Conservation (phyloP, 495 filamentous ascomycete genomes). For the Aspergillus sparsus region DNA sequence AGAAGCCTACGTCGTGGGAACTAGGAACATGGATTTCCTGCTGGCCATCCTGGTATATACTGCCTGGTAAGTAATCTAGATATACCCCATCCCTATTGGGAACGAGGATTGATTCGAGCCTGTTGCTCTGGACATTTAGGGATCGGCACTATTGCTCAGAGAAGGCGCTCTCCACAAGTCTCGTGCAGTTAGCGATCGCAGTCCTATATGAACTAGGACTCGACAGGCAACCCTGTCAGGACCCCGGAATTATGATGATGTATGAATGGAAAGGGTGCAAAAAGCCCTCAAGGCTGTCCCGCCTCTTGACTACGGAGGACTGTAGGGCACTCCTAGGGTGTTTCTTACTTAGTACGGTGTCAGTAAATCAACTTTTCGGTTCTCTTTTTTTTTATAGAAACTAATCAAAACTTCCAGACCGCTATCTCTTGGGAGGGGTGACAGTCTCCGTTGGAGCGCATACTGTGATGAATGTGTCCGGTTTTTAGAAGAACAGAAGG, state of each 20-base stretch:
- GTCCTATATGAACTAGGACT: constrained; percentile 15
- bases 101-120: background rate
- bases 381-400: background rate
- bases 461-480: constrained; percentile 10
- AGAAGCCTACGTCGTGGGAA: constrained; percentile 7
- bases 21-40: constrained; percentile 11
- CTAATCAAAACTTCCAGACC: background rate
- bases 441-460: constrained; percentile 6
- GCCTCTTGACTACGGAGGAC: background rate
- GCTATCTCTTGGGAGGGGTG: background rate
- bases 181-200: constrained; percentile 8
- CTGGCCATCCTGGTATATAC: constrained; percentile 9
- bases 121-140: background rate
- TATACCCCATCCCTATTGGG: background rate
- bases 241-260: constrained; percentile 1
- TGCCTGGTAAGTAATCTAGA: constrained; percentile 6
- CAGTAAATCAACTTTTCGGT: background rate
- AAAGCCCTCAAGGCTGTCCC: background rate
- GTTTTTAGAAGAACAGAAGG: constrained; percentile 3
- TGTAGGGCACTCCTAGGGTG: constrained; percentile 8
- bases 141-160: background rate
- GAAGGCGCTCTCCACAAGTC: background rate
- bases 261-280: constrained; percentile 5
- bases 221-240: constrained; percentile 6
- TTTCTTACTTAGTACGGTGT: constrained; percentile 10